Evolutionary conservation across 208 protist genomes (phyloP).

Genomic region (Wallacemonas sp.): DNA sequence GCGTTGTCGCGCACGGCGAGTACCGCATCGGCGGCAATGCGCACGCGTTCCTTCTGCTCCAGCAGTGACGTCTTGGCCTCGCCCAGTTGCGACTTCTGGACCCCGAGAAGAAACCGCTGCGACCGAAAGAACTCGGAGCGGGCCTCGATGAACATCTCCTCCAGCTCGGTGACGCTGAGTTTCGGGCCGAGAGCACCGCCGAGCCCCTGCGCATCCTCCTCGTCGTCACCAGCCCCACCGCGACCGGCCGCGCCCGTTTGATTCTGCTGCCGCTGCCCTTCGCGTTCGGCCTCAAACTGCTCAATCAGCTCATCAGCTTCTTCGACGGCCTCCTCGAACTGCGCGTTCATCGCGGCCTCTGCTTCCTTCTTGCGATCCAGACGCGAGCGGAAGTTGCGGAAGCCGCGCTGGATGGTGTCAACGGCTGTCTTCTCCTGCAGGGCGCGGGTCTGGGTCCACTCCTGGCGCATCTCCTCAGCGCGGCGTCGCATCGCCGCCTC

Average conservation of each 20-base stretch:
- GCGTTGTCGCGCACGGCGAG: constrained; percentile 36
- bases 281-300: constrained; percentile 20
- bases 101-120: constrained; percentile 71
- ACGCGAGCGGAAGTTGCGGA: constrained; percentile 35
- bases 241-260: not conserved
- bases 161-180: constrained; percentile 23
- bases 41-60: constrained; percentile 51
- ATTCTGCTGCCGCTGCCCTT: constrained; percentile 11
- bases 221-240: constrained; percentile 16
- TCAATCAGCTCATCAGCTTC: constrained; percentile 80
- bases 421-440: constrained; percentile 66
- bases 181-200: not conserved
- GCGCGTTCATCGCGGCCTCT: constrained; percentile 49
- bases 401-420: constrained; percentile 77
- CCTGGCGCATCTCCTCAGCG: constrained; percentile 47
- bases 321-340: constrained; percentile 56
- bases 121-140: constrained; percentile 61
- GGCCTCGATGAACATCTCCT: constrained; percentile 41
- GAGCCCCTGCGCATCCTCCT: constrained; percentile 22
- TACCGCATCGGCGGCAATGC: constrained; percentile 40
- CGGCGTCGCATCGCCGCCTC: constrained; percentile 33
- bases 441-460: constrained; percentile 52
- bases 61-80: constrained; percentile 54
- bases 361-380: constrained; percentile 36
- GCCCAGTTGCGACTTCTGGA: constrained; percentile 65